These are phyloP conservation scores for Sugiyamaella qingdaonensis DNA, from an alignment of 805 yeast species.

Conservation along the genomic window DNA sequence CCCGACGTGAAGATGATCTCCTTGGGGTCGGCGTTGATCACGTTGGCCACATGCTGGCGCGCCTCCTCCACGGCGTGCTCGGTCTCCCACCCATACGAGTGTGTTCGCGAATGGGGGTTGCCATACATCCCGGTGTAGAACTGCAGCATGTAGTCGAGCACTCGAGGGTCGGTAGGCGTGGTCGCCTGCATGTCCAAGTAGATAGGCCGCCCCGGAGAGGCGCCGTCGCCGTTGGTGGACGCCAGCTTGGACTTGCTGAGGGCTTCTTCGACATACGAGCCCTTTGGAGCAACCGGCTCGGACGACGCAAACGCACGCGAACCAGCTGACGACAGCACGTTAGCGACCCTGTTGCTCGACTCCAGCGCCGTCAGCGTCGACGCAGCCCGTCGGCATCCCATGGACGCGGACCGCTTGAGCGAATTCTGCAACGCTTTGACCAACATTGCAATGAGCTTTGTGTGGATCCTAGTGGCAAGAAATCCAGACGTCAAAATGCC, in stretches of 20 bases:
- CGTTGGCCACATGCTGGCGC: conserved; percentile 71
- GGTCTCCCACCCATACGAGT: conserved; percentile 98
- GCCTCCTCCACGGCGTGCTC: conserved; percentile 88
- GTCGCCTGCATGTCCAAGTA: conserved; percentile 98
- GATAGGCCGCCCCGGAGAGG: conserved; percentile 60
- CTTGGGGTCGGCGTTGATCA: conserved; percentile 91
- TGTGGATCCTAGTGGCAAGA: too few species aligned
- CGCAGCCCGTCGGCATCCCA: background rate
- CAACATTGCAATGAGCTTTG: too few species aligned
- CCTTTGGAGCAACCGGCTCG: conserved; percentile 21
- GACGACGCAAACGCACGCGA: conserved; percentile 10
- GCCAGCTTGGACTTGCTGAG: conserved; percentile 20
- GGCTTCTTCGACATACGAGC: conserved; percentile 21
- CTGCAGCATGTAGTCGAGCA: conserved; percentile 45
- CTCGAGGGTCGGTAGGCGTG: conserved; percentile 97
- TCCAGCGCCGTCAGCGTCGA: background rate
- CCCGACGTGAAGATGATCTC: conserved; percentile 97
- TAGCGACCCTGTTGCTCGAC: conserved; percentile 15
- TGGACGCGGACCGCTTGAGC: too few species aligned
- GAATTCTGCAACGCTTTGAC: too few species aligned
- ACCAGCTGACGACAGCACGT: conserved; percentile 17
- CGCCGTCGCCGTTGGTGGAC: conserved; percentile 9
- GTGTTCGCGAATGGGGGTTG: conserved; percentile 96
- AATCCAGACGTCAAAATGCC: too few species aligned
- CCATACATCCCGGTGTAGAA: conserved; percentile 83